Evolutionary conservation across 768 basidiomycete species (phyloP).

Genomic region (Lactifluus echinatus): DNA sequence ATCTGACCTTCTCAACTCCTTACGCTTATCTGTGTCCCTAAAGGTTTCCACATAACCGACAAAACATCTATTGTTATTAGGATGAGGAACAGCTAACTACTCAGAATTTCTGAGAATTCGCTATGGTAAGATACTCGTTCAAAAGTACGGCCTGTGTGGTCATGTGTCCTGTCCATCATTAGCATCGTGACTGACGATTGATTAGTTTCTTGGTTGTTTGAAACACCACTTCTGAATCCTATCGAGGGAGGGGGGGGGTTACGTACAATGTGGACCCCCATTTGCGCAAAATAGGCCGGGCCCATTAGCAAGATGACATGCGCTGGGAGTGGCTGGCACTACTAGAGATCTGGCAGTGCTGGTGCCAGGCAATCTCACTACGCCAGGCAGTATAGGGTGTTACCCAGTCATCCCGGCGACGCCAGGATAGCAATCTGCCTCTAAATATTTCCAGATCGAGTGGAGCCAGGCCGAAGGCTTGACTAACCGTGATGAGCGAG

Average conservation of each 20-base stretch:
- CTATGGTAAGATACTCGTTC: conserved; percentile 34
- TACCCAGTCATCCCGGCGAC: too few species aligned
- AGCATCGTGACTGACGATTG: conserved; percentile 47
- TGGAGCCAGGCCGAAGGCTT: too few species aligned
- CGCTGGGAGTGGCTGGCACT: too few species aligned
- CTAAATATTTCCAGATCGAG: too few species aligned
- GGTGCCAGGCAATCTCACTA: too few species aligned
- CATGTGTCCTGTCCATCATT: not conserved
- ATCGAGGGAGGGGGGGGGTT: conserved; percentile 41
- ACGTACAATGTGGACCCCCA: conserved; percentile 53
- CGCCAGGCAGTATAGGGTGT: too few species aligned
- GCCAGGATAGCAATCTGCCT: too few species aligned
- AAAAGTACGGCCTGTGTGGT: not conserved
- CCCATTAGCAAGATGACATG: too few species aligned
- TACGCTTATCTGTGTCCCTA: conserved; percentile 41
- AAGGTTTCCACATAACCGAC: conserved; percentile 27
- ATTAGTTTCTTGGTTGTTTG: conserved; percentile 47
- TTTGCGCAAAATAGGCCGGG: conserved; percentile 24
- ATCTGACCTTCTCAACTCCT: conserved; percentile 54
- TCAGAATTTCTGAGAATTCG: conserved; percentile 44
- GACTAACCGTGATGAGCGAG: too few species aligned
- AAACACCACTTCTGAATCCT: conserved; percentile 54
- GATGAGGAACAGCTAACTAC: conserved; percentile 56
- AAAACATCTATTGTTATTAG: conserved; percentile 30
- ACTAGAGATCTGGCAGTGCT: too few species aligned